These are phyloP conservation scores for Aspergillus japonicus DNA, from an alignment of 2,329 filamentous ascomycete species.

Conservation along the genomic window DNA sequence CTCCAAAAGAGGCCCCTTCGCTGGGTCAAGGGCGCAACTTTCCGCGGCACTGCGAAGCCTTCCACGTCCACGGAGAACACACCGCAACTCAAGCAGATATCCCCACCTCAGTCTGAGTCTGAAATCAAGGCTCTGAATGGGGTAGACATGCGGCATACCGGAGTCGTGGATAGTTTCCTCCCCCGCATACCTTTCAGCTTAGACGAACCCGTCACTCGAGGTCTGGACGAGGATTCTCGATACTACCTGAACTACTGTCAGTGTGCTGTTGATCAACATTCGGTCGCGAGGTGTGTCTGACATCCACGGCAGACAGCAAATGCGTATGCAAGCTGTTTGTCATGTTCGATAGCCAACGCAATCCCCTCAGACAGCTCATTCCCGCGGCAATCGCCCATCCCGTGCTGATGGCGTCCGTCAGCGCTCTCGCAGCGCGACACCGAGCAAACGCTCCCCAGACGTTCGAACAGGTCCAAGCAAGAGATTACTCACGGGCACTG, in stretches of 20 bases:
- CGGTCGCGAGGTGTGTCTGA: not conserved
- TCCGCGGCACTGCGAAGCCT: slow-evolving; percentile 24
- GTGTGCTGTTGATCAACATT: slow-evolving; percentile 1
- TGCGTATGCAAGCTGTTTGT: slow-evolving; percentile 33
- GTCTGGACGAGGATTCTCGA: slow-evolving; percentile 22
- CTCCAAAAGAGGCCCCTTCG: slow-evolving; percentile 31
- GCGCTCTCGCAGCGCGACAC: slow-evolving; percentile 34
- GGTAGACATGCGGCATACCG: not conserved
- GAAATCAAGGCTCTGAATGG: not conserved
- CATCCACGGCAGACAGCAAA: slow-evolving; percentile 25
- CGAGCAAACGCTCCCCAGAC: slow-evolving; percentile 27
- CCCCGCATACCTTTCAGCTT: slow-evolving; percentile 9
- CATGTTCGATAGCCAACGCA: slow-evolving; percentile 35
- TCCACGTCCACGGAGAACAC: too few relatives aligned
- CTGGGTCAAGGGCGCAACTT: slow-evolving; percentile 35
- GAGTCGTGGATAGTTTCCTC: not conserved
- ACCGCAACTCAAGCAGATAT: too few relatives aligned
- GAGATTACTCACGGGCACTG: not conserved
- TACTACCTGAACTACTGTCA: slow-evolving; percentile 37
- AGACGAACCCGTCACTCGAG: slow-evolving; percentile 16
- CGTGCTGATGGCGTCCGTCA: slow-evolving; percentile 27
- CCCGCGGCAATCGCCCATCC: slow-evolving; percentile 27
- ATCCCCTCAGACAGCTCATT: slow-evolving; percentile 33
- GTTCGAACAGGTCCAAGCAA: slow-evolving; percentile 18
- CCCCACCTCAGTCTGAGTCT: too few relatives aligned